Base-by-base conservation (phyloP, 2,329 filamentous ascomycete species). In the Ambrosiella xylebori region DNA sequence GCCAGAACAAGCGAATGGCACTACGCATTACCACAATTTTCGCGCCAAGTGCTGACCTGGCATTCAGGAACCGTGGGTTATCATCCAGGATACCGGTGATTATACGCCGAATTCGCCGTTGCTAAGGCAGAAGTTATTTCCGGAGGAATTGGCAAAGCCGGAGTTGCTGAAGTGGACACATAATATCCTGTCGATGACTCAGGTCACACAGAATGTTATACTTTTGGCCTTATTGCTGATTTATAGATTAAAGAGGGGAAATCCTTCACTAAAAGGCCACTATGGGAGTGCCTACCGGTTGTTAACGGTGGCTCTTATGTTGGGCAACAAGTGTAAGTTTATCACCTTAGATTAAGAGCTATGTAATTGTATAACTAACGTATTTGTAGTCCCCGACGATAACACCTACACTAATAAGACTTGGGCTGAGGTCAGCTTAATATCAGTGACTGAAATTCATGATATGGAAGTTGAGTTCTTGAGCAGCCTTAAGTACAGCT, bases 391-490 rank as follows among this genome's bases (percentile, higher is more conserved):
- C 68, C 73, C 98, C 65, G 93, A 98, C 67, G 93, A 98, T 70
- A 98, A 97, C 69, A 97, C 93, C 0, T 98, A 98, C 71, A 97
- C 93, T 41, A 98, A 98, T 74, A 96, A 97, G 75, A 98, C 93
- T 0, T 98, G 93, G 93, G 91, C 91, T 1, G 93, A 98, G 65
- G 93, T 98, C 9, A 97, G 93, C 0, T 86, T 87, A 50, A 95
- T 98, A 61, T 83, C 87, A 1, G 91, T 97, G 11, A 82, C 85
- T 61, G 93, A 98, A 70, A 95, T 98, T 56, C 93, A 98, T 68
- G 86, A 96, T 50, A 98, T 98, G 93, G 93, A 98, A 69, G 93
- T 98, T n/a, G 93, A 98, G 69, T 98, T 98, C 65, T 75, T 98
- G 62, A 96, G 91, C 75, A 97, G 97, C 70, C 95, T 98, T 84